These are phyloP conservation scores for Usnea hakonensis DNA, from an alignment of 495 filamentous ascomycete genomes.

Conservation along the genomic window DNA sequence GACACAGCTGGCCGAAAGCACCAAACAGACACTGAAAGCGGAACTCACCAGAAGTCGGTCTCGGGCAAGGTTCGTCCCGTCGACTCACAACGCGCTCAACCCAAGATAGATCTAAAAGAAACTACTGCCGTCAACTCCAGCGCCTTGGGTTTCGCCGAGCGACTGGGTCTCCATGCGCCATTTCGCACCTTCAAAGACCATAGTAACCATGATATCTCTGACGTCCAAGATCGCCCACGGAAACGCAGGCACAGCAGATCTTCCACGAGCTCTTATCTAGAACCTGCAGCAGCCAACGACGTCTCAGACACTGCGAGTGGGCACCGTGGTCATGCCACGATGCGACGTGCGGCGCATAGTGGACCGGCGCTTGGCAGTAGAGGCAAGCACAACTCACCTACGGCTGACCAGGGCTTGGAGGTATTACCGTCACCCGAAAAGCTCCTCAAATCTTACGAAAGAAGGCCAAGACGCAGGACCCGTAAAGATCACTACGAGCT, in stretches of 20 bases:
- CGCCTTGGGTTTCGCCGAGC: constrained; percentile 5
- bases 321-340: neutral
- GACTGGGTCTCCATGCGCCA: constrained; percentile 19
- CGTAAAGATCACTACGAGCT: constrained; percentile 47
- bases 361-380: neutral
- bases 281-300: constrained; percentile 14
- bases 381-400: neutral
- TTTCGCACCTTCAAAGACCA: constrained; percentile 19
- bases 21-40: neutral
- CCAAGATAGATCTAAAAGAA: neutral
- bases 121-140: neutral
- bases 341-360: neutral
- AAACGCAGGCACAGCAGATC: constrained; percentile 21
- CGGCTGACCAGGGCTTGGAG: neutral
- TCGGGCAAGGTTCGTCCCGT: neutral
- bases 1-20: neutral
- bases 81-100: neutral
- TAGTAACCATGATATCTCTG: constrained; percentile 7
- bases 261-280: constrained; percentile 26
- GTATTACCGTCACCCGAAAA: neutral
- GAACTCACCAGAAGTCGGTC: neutral
- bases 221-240: neutral
- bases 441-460: constrained; percentile 41
- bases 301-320: neutral
- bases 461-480: constrained; percentile 54